Conservation (phyloP, 2,329 filamentous ascomycete species). For the Ophiostoma himal-ulmi region DNA sequence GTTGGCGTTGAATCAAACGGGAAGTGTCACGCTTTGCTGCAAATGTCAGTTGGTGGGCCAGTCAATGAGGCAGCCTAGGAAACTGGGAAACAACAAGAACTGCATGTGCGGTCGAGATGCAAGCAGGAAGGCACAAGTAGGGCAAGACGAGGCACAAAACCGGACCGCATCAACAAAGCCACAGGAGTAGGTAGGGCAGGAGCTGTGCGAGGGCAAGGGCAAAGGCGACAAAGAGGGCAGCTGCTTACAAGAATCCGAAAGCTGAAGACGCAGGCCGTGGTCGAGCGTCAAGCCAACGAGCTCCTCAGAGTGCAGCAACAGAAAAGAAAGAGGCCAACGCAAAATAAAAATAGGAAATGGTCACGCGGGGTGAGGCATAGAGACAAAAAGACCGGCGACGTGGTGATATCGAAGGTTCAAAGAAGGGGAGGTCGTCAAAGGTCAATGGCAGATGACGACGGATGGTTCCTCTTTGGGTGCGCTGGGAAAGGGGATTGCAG, state of each 20-base stretch:
- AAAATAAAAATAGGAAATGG: not conserved
- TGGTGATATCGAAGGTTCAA: not conserved
- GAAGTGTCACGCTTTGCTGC: not conserved
- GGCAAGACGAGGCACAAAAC: not conserved
- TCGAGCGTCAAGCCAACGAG: not conserved
- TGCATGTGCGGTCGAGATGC: not conserved
- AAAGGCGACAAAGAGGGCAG: not conserved
- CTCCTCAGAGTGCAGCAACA: not conserved
- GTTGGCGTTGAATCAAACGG: not conserved
- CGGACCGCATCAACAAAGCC: not conserved
- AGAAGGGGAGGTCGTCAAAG: not conserved
- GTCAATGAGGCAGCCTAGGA: not conserved
- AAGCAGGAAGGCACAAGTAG: not conserved
- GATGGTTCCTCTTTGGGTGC: not conserved
- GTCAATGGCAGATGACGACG: not conserved
- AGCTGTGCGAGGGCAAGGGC: not conserved
- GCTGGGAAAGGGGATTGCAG: constrained; percentile 5
- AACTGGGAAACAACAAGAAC: not conserved
- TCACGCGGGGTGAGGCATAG: not conserved
- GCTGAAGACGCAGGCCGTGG: not conserved
- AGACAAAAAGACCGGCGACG: constrained; percentile 7
- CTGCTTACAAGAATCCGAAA: not conserved
- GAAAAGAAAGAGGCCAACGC: not conserved
- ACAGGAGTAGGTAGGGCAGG: not conserved
- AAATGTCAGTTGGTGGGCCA: not conserved